These are phyloP conservation scores for Basidiobolus meristosporus DNA, from an alignment of 371 early-diverging fungal genomes.

Conservation along the genomic window DNA sequence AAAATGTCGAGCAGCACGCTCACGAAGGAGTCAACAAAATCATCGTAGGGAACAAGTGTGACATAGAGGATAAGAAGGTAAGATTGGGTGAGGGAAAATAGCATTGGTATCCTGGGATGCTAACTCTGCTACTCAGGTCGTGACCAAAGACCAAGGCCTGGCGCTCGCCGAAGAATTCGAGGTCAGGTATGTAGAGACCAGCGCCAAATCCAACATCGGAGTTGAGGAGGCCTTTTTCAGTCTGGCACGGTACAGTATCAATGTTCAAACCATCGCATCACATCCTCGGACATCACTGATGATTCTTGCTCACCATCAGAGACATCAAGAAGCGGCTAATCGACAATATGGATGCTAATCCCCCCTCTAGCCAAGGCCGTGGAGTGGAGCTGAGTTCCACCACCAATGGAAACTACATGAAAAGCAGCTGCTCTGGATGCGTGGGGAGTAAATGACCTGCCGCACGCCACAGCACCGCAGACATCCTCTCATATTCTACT, in stretches of 20 bases:
- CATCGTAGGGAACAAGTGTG: conserved; percentile 97
- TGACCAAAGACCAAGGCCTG: conserved; percentile 58
- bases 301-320: background rate
- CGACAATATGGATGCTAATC: background rate
- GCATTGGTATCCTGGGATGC: too few species aligned
- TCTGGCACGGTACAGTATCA: conserved; percentile 60
- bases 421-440: too few species aligned
- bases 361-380: background rate
- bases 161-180: conserved; percentile 71
- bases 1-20: conserved; percentile 95
- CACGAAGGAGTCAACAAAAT: conserved; percentile 94
- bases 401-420: too few species aligned
- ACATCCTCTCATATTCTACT: too few species aligned
- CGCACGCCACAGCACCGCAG: too few species aligned
- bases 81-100: too few species aligned
- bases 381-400: too few species aligned
- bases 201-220: conserved; percentile 90
- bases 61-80: conserved; percentile 76
- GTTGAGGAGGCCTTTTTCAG: conserved; percentile 96
- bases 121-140: conserved; percentile 29
- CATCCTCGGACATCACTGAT: too few species aligned
- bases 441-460: too few species aligned
- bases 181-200: conserved; percentile 88
- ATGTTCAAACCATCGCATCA: too few species aligned
- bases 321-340: background rate